A percentile compares a stretch with the other conserved stretches of the same genome.
These are phyloP conservation scores for Leptodontidium sp. DNA, from an alignment of 2,329 filamentous ascomycete genomes.

Conservation along the genomic window DNA sequence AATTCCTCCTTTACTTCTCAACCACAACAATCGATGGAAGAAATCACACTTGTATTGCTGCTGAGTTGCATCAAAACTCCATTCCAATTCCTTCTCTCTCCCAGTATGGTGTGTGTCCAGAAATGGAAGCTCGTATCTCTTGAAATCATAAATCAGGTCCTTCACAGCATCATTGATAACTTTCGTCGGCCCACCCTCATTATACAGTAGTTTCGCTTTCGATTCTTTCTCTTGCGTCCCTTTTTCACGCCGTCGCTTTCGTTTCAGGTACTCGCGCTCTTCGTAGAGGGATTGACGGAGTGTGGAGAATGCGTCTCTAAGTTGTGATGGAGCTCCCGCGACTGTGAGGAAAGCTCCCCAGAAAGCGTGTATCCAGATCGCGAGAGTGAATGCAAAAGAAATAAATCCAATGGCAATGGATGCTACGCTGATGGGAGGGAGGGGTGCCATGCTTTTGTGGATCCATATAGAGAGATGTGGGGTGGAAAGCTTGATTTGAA, in stretches of 20 bases:
- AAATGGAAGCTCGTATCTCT: slow-evolving; percentile 34
- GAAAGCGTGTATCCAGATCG: slow-evolving; percentile 39
- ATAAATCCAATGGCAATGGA: slow-evolving; percentile 39
- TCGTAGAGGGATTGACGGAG: slow-evolving; percentile 40
- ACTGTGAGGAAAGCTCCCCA: slow-evolving; percentile 38
- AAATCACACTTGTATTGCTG: slow-evolving; percentile 37
- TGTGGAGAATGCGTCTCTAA: slow-evolving; percentile 35
- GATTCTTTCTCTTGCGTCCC: slow-evolving; percentile 10
- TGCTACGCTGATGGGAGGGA: slow-evolving; percentile 30
- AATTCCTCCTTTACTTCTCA: slow-evolving; percentile 34
- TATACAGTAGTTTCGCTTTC: slow-evolving; percentile 31
- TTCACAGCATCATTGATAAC: slow-evolving; percentile 40
- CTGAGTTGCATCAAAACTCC: slow-evolving; percentile 41
- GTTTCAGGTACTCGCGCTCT: slow-evolving; percentile 39
- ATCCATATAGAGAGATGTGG: slow-evolving; percentile 18
- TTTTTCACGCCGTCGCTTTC: slow-evolving; percentile 27
- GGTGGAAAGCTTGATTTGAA: slow-evolving; percentile 9
- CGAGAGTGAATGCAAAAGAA: slow-evolving; percentile 37
- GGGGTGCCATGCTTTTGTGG: slow-evolving; percentile 16
- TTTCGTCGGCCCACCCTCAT: slow-evolving; percentile 34
- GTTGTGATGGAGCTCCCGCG: slow-evolving; percentile 30
- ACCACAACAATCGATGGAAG: slow-evolving; percentile 34
- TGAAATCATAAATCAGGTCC: slow-evolving; percentile 40
- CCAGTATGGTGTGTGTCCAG: slow-evolving; percentile 33
- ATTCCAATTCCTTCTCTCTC: slow-evolving; percentile 40